Conservation (phyloP, 768 basidiomycete genomes). For the Obba rivulosa region DNA sequence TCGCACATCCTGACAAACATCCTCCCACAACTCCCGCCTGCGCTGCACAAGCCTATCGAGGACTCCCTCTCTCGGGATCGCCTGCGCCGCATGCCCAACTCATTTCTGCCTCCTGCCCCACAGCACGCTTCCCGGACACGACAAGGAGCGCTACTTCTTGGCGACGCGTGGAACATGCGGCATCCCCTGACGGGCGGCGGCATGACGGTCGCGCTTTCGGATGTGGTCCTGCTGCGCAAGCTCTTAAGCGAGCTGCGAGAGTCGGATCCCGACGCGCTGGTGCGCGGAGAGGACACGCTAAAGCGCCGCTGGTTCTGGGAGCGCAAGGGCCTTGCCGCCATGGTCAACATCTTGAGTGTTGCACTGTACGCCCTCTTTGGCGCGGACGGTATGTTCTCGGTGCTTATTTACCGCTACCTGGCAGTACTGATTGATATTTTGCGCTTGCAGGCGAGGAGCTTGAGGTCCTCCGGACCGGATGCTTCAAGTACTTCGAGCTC, state of each 20-base stretch:
- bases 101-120: slow-evolving; percentile 77
- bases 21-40: slow-evolving; percentile 74
- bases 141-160: slow-evolving; percentile 77
- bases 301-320: slow-evolving; percentile 81
- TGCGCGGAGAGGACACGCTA: slow-evolving; percentile 42
- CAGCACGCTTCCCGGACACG: slow-evolving; percentile 48
- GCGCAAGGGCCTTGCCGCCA: slow-evolving; percentile 77
- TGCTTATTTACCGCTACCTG: background rate
- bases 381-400: slow-evolving; percentile 68
- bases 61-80: slow-evolving; percentile 74
- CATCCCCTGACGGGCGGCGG: slow-evolving; percentile 97
- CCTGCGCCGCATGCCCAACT: slow-evolving; percentile 91
- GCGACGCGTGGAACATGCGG: slow-evolving; percentile 99
- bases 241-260: slow-evolving; percentile 43
- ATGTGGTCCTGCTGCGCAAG: slow-evolving; percentile 69
- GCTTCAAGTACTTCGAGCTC: slow-evolving; percentile 95
- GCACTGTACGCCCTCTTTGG: slow-evolving; percentile 94
- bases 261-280: slow-evolving; percentile 34
- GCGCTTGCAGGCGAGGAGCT: slow-evolving; percentile 53
- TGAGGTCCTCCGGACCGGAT: slow-evolving; percentile 67
- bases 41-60: slow-evolving; percentile 60
- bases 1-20: slow-evolving; percentile 66
- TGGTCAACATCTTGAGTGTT: slow-evolving; percentile 88
- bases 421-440: background rate
- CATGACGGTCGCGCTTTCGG: slow-evolving; percentile 93